Evolutionary conservation across 2,329 filamentous ascomycete species (phyloP).

Genomic region (Neofusicoccum laricinum): DNA sequence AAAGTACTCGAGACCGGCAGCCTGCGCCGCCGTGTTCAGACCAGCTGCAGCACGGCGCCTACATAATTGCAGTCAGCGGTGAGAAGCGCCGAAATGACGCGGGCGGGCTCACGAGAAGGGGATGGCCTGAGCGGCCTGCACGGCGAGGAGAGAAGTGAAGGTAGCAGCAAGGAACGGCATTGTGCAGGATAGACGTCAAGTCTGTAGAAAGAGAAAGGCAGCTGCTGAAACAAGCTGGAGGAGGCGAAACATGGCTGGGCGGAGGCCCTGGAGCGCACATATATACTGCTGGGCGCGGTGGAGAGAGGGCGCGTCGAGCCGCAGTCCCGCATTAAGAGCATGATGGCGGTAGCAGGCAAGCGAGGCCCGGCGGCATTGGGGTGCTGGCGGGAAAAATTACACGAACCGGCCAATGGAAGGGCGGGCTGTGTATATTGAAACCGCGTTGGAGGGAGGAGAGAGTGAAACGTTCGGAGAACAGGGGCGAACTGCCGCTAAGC

Average conservation of each 20-base stretch:
- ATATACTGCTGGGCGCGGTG: conserved; percentile 6
- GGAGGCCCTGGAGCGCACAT: neutral
- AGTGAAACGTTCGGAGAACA: conserved; percentile 6
- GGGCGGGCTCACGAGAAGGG: conserved; percentile 15
- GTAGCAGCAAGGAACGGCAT: conserved; percentile 17
- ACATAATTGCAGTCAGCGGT: neutral
- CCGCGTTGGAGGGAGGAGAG: neutral
- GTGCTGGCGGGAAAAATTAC: conserved; percentile 10
- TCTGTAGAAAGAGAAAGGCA: neutral
- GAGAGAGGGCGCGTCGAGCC: neutral
- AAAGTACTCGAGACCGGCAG: conserved; percentile 26
- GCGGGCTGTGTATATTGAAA: conserved; percentile 2
- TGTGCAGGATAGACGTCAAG: conserved; percentile 3
- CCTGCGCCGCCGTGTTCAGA: conserved; percentile 24
- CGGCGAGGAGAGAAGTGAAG: conserved; percentile 21
- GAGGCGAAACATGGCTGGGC: neutral
- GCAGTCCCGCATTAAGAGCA: conserved; percentile 7
- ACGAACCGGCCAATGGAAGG: neutral
- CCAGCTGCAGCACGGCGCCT: conserved; percentile 22
- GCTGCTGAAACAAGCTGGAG: neutral
- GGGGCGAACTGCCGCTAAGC: conserved; percentile 12
- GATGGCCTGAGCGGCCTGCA: conserved; percentile 19
- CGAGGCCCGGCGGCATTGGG: conserved; percentile 6
- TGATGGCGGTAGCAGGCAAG: neutral
- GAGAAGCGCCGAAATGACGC: neutral